phyloP scores from a whole-genome alignment of 2,329 filamentous ascomycete species.

The Colletotrichum eleusines region DNA sequence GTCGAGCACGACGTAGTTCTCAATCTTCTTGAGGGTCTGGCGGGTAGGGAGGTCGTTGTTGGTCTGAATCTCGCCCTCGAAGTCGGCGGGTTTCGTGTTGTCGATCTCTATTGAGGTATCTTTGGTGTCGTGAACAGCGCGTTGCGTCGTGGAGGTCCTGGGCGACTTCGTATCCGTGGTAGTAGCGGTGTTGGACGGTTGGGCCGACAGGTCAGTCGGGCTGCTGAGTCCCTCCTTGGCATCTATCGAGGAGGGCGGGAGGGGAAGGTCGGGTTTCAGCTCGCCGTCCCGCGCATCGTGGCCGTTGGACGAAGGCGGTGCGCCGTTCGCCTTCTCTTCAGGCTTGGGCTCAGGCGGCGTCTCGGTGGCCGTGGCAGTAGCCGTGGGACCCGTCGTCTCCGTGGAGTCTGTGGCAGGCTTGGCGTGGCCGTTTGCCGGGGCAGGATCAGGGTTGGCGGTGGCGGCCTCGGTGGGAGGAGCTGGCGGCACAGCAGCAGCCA shows the following conservation, averaged over 20 bases:
- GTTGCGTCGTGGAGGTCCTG: slow-evolving; percentile 28
- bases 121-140: slow-evolving; percentile 17
- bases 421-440: slow-evolving; percentile 19
- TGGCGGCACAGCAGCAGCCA: slow-evolving; percentile 37
- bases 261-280: neutral
- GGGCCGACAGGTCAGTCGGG: slow-evolving; percentile 5
- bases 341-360: neutral
- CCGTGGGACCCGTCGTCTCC: slow-evolving; percentile 5
- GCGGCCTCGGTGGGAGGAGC: slow-evolving; percentile 27
- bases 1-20: slow-evolving; percentile 71
- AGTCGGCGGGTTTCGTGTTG: slow-evolving; percentile 61
- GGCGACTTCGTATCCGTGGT: slow-evolving; percentile 27
- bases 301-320: slow-evolving; percentile 7
- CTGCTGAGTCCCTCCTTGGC: slow-evolving; percentile 2
- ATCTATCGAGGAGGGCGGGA: slow-evolving; percentile 12
- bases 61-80: slow-evolving; percentile 67
- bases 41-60: slow-evolving; percentile 66
- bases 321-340: neutral
- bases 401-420: slow-evolving; percentile 24
- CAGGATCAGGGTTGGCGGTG: slow-evolving; percentile 18
- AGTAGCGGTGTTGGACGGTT: slow-evolving; percentile 13
- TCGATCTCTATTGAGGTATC: slow-evolving; percentile 51
- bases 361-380: neutral
- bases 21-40: slow-evolving; percentile 63
- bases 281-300: slow-evolving; percentile 24